Evolutionary conservation across 2,329 filamentous ascomycete genomes (phyloP).

Genomic region (Hortaea werneckii): DNA sequence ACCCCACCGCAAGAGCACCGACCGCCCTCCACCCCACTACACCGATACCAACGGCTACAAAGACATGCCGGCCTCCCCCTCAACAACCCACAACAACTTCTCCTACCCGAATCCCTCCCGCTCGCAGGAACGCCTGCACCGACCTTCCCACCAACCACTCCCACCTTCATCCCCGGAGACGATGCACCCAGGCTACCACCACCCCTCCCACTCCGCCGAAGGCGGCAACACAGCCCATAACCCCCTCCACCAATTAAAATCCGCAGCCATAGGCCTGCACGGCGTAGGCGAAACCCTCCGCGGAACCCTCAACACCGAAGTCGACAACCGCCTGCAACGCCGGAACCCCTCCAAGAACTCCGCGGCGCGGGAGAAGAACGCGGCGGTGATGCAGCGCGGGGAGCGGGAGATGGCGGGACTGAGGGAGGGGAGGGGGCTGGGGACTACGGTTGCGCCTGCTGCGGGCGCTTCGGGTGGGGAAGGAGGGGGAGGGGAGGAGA

Average conservation of each 20-base stretch:
- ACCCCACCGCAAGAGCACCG: conserved; percentile 4
- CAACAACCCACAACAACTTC: conserved; percentile 3
- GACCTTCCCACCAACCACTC: background rate
- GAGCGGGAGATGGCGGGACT: conserved; percentile 15
- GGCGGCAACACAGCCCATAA: background rate
- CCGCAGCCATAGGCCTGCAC: conserved; percentile 22
- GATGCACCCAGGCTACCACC: background rate
- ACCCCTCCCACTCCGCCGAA: background rate
- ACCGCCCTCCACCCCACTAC: background rate
- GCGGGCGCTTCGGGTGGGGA: too few species aligned
- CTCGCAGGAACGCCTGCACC: background rate
- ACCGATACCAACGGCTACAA: conserved; percentile 1
- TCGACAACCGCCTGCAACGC: conserved; percentile 19
- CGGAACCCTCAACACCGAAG: conserved; percentile 23
- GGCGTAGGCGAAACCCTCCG: conserved; percentile 25
- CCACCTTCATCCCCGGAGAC: background rate
- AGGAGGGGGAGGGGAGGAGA: background rate
- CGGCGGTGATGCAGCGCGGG: conserved; percentile 15
- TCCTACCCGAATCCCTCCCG: conserved; percentile 2
- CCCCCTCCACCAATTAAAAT: conserved; percentile 16
- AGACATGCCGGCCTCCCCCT: background rate
- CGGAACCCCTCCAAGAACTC: conserved; percentile 19
- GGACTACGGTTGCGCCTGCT: background rate
- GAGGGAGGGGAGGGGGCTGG: background rate
- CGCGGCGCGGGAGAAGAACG: conserved; percentile 19